These are phyloP conservation scores for Pyrenula aspistea DNA, from an alignment of 495 filamentous ascomycete genomes.

Conservation along the genomic window DNA sequence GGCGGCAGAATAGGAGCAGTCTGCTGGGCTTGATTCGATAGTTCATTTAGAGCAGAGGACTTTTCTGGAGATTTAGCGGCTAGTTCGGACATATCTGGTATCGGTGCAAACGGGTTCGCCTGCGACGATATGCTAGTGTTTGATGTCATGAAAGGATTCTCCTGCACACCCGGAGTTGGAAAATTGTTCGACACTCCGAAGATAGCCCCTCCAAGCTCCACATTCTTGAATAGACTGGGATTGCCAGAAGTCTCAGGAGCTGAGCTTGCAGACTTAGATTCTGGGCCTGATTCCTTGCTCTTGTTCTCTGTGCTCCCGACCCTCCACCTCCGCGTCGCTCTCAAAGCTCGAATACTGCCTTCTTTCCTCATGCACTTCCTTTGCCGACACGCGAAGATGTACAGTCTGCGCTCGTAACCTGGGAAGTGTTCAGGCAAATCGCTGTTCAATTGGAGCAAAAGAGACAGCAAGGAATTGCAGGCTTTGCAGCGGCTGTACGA, in stretches of 20 bases:
- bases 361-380: slow-evolving; percentile 75
- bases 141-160: slow-evolving; percentile 47
- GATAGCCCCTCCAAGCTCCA: slow-evolving; percentile 32
- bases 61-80: slow-evolving; percentile 6
- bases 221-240: not conserved
- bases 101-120: slow-evolving; percentile 31
- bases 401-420: slow-evolving; percentile 73
- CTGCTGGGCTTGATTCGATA: not conserved
- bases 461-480: slow-evolving; percentile 71
- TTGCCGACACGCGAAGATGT: slow-evolving; percentile 67
- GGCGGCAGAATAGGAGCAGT: not conserved
- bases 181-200: slow-evolving; percentile 26
- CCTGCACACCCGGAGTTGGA: slow-evolving; percentile 3
- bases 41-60: not conserved
- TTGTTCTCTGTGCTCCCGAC: slow-evolving; percentile 10
- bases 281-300: slow-evolving; percentile 27
- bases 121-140: slow-evolving; percentile 11
- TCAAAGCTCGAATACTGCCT: slow-evolving; percentile 62
- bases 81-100: slow-evolving; percentile 25
- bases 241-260: slow-evolving; percentile 4
- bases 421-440: slow-evolving; percentile 80
- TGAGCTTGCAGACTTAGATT: slow-evolving; percentile 38
- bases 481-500: slow-evolving; percentile 75
- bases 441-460: slow-evolving; percentile 84
- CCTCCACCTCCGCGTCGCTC: slow-evolving; percentile 42